phyloP scores from a whole-genome alignment of 176 grass and related monocot species.

The Aegilops longissima region DNA sequence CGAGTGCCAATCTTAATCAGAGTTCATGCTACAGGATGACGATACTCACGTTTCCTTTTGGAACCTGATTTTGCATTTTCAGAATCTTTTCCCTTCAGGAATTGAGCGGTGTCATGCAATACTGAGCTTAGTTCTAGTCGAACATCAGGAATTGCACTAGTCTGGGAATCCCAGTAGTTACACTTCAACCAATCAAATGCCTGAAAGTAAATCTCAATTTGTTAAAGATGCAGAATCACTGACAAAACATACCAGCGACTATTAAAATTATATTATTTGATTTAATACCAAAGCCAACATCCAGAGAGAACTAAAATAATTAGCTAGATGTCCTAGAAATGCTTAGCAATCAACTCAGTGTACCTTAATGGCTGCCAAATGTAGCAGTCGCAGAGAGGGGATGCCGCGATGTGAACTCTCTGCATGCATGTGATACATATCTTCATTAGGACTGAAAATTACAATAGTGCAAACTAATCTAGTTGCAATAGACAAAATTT shows the following conservation, averaged over 20 bases:
- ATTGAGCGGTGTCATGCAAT: constrained; percentile 48
- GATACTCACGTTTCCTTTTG: constrained; percentile 73
- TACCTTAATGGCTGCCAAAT: constrained; percentile 77
- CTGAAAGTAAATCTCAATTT: constrained; percentile 54
- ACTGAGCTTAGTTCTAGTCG: constrained; percentile 56
- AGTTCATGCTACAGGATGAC: constrained; percentile 17
- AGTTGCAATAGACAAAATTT: not conserved
- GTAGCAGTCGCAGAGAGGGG: constrained; percentile 72
- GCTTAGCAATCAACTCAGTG: not conserved
- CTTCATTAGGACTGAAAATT: constrained; percentile 11
- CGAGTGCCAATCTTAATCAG: constrained; percentile 2
- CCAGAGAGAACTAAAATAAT: not conserved
- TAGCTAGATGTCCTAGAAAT: not conserved
- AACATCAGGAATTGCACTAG: constrained; percentile 69
- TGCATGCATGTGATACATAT: constrained; percentile 37
- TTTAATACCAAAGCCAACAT: constrained; percentile 3
- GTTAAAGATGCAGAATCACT: constrained; percentile 8
- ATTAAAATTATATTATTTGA: not conserved
- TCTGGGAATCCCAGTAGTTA: constrained; percentile 88
- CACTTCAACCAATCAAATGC: constrained; percentile 89
- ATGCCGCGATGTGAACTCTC: constrained; percentile 86
- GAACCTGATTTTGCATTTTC: constrained; percentile 44
- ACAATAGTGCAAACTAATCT: not conserved
- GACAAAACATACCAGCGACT: not conserved
- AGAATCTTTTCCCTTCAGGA: constrained; percentile 50